These are phyloP conservation scores for Candida wancherniae DNA, from an alignment of 805 yeast genomes.

Conservation along the genomic window DNA sequence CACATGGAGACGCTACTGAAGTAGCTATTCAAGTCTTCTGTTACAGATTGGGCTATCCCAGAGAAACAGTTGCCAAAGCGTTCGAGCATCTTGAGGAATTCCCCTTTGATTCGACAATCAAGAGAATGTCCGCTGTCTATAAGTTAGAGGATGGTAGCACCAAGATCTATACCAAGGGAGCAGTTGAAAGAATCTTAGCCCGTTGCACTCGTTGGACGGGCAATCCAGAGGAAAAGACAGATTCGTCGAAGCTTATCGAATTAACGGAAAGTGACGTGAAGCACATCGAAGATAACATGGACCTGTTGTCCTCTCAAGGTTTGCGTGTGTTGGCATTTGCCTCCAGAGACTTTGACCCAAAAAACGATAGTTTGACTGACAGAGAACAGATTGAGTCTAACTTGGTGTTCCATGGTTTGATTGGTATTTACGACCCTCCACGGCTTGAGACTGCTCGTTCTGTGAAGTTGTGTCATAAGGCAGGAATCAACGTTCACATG, in stretches of 20 bases:
- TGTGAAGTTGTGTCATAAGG: conserved; percentile 18
- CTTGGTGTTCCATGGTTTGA: conserved; percentile 17
- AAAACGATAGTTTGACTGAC: conserved; percentile 12
- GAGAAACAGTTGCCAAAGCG: conserved; percentile 23
- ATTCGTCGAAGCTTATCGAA: conserved; percentile 11
- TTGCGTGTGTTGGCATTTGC: conserved; percentile 20
- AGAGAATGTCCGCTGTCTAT: conserved; percentile 18
- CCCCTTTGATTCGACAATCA: conserved; percentile 18
- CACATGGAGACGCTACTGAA: conserved; percentile 20
- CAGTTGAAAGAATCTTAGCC: conserved; percentile 17
- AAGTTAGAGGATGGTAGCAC: conserved; percentile 9
- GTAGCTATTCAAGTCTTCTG: conserved; percentile 19
- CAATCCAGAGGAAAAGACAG: conserved; percentile 16
- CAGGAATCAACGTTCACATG: conserved; percentile 20
- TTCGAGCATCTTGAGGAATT: conserved; percentile 15
- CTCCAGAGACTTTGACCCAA: conserved; percentile 11
- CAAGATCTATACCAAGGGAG: conserved; percentile 18
- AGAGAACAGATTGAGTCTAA: conserved; percentile 17
- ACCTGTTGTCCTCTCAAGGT: conserved; percentile 18
- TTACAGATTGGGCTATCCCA: conserved; percentile 13
- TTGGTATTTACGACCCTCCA: conserved; percentile 21
- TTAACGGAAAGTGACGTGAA: conserved; percentile 16
- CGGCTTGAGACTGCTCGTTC: conserved; percentile 17
- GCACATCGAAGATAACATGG: conserved; percentile 16
- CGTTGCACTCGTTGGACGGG: conserved; percentile 18